These are phyloP conservation scores for Globisporangium alternatum DNA, from an alignment of 352 stramenopile genomes.

Conservation along the genomic window DNA sequence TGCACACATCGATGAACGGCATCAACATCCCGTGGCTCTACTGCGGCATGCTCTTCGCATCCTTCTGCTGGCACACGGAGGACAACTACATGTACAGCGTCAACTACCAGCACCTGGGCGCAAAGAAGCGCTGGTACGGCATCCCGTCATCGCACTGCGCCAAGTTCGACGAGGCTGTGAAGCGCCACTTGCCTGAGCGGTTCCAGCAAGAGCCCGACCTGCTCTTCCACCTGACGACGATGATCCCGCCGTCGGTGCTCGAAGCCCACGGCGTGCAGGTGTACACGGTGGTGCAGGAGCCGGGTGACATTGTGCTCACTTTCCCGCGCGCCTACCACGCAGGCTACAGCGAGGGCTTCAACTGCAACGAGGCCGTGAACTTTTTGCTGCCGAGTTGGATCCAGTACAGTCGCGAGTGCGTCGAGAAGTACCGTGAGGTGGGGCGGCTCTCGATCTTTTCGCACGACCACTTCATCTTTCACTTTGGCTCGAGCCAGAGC, in stretches of 20 bases:
- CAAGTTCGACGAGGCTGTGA: slow-evolving; percentile 53
- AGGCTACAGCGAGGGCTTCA: slow-evolving; percentile 96
- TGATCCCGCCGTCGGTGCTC: slow-evolving; percentile 59
- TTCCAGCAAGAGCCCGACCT: slow-evolving; percentile 64
- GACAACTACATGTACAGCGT: slow-evolving; percentile 99
- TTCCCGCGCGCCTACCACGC: slow-evolving; percentile 97
- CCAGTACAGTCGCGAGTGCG: slow-evolving; percentile 66
- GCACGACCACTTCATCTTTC: slow-evolving; percentile 80
- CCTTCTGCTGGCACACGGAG: slow-evolving; percentile 99
- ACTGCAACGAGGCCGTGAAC: slow-evolving; percentile 89
- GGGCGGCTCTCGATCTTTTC: slow-evolving; percentile 73
- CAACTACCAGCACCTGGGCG: slow-evolving; percentile 97
- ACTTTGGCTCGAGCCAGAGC: slow-evolving; percentile 65
- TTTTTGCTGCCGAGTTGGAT: slow-evolving; percentile 87
- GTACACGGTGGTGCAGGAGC: slow-evolving; percentile 72
- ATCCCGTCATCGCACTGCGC: slow-evolving; percentile 53
- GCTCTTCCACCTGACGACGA: slow-evolving; percentile 73
- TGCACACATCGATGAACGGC: slow-evolving; percentile 94
- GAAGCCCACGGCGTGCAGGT: slow-evolving; percentile 44
- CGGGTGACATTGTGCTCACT: slow-evolving; percentile 96
- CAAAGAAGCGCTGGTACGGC: slow-evolving; percentile 96
- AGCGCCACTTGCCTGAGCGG: slow-evolving; percentile 50
- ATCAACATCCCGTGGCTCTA: slow-evolving; percentile 99
- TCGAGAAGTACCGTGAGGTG: slow-evolving; percentile 66
- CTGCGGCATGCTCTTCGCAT: slow-evolving; percentile 97